Evolutionary conservation across 331 rosid genomes (phyloP), one percentile per base, ranked within the genome.

Genomic region (Pyrus hybrid): DNA sequence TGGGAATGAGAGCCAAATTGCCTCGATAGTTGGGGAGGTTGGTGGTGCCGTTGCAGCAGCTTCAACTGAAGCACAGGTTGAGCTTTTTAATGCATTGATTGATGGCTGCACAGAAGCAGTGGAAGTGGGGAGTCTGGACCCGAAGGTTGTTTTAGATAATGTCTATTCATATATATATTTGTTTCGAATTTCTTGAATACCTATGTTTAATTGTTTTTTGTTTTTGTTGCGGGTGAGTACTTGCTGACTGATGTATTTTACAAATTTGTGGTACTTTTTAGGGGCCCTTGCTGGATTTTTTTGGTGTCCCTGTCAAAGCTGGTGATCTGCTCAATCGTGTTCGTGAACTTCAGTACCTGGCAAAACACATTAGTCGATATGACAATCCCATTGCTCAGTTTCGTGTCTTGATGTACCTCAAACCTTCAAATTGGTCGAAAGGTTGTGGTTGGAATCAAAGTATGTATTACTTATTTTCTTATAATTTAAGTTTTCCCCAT

Each of bases 371-470:
- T 61, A 85, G 90, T 81, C 92, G 98, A 29, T 95, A 92, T 85
- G 97, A 92, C 56, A 88, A 95, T 83, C 99, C 99, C 54, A 81
- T 95, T 80, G 86, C 88, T 47, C 99, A 95, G 76, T 92, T 95
- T 61, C 99, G 97, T 64, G 96, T 86, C 67, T 81, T 95, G 78
- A 83, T 80, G 8, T 86, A 88, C 82, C 93, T 95, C 71, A 95
- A 95, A 75, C 99, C 97, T 84, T 83, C 99, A 79, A 95, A 93
- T 80, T 95, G 99, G 99, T 92, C 99, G 8, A 95, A 95, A 86
- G 99, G 99, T 64, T 95, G 99, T 75, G 99, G 99, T 67, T 95
- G 99, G 99, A 95, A 95, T 88, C 98, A 89, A 79, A 82, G 99
- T 95, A 95, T 54, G 99, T 86, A 41, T 71, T 77, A 67, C 70